phyloP scores from a whole-genome alignment of 371 early-diverging fungal genomes.

The Paraphysoderma sedebokerense region DNA sequence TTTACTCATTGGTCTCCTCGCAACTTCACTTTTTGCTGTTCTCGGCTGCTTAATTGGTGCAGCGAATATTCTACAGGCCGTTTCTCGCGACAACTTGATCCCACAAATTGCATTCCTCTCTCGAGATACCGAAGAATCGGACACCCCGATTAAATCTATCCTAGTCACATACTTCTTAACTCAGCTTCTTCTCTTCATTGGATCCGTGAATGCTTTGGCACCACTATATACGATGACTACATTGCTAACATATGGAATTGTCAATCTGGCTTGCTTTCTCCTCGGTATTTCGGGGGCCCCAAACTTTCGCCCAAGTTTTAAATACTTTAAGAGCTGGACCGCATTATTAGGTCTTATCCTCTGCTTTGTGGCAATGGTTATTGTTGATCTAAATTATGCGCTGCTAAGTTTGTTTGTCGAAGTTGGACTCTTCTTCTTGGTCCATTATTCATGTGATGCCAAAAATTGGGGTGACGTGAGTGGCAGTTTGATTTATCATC shows the following conservation, averaged over 20 bases:
- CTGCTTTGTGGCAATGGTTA: constrained; percentile 24
- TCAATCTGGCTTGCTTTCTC: constrained; percentile 40
- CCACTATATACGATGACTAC: constrained; percentile 36
- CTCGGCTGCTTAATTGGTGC: constrained; percentile 33
- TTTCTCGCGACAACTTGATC: constrained; percentile 25
- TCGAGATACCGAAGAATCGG: no score
- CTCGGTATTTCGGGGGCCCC: constrained; percentile 38
- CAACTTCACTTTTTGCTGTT: constrained; percentile 33
- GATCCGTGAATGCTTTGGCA: constrained; percentile 38
- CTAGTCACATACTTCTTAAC: constrained; percentile 24
- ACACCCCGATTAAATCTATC: constrained; percentile 20
- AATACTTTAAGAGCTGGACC: constrained; percentile 37
- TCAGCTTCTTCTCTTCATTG: constrained; percentile 29
- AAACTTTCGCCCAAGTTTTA: constrained; percentile 44
- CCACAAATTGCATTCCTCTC: constrained; percentile 8
- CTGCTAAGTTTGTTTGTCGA: constrained; percentile 21
- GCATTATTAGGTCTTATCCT: constrained; percentile 30
- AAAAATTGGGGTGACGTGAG: constrained; percentile 48
- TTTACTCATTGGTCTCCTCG: constrained; percentile 28
- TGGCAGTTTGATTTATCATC: constrained; percentile 43
- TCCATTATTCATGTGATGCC: constrained; percentile 35
- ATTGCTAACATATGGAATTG: constrained; percentile 30
- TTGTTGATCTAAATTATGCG: constrained; percentile 27
- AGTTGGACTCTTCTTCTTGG: constrained; percentile 23
- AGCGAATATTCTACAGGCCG: constrained; percentile 40